Percentiles rank a stretch among this genome's conserved stretches.
phyloP scores from a whole-genome alignment of 768 basidiomycete species.

The Cystobasidium onofrii region DNA sequence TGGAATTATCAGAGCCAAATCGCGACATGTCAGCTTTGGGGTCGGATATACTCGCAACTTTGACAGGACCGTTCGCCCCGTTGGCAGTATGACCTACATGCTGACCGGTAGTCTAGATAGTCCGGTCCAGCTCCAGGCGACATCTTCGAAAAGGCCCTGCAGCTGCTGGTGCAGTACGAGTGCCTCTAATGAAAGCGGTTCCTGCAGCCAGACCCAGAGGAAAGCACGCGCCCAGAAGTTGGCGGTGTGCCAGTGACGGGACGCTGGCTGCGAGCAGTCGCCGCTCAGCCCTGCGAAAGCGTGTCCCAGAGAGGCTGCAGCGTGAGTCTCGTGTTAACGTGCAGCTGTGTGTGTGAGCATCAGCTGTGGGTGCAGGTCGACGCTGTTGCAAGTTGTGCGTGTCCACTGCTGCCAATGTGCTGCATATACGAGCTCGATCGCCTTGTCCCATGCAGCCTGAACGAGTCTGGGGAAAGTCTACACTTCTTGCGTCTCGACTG shows the following conservation, averaged over 20 bases:
- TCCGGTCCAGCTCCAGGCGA: slow-evolving; percentile 15
- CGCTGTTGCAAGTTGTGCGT: no score
- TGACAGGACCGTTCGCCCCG: background rate
- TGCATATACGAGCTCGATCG: no score
- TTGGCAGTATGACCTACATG: background rate
- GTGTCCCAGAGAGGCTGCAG: no score
- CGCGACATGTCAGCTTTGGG: background rate
- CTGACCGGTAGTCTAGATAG: slow-evolving; percentile 23
- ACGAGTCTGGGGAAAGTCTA: no score
- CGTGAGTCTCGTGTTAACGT: no score
- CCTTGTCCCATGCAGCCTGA: no score
- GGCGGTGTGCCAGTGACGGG: background rate
- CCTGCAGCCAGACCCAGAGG: background rate
- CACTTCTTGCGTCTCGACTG: background rate
- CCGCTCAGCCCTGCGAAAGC: background rate
- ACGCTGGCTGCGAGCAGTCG: background rate
- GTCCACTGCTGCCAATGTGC: no score
- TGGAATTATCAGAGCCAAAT: background rate
- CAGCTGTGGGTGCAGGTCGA: no score
- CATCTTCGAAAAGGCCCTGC: slow-evolving; percentile 2
- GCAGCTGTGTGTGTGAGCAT: no score
- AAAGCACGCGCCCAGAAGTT: background rate
- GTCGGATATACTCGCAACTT: background rate
- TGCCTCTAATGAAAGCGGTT: background rate
- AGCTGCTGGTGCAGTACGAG: background rate